Evolutionary conservation across 495 filamentous ascomycete species (phyloP), one percentile per base, ranked within the genome.

Genomic region (Penicillium waksmanii): DNA sequence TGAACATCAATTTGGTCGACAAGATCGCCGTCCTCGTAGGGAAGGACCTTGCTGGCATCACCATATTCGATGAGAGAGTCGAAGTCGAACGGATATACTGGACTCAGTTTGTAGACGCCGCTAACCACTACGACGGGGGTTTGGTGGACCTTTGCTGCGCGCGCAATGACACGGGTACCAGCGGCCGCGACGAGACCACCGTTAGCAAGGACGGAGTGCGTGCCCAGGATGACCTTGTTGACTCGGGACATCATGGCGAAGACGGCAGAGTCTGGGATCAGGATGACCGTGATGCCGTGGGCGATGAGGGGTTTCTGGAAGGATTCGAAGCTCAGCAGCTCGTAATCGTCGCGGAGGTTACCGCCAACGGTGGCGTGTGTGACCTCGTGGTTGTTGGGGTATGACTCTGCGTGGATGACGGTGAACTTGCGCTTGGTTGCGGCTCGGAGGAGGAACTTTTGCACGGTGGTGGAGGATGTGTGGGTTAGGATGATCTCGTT

Each of bases 161-260:
- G 85, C 18, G 92, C 91, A 67, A 96, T 91, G 44, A 87, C 83
- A 57, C 82, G 83, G 12, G 91, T 87, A 13, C 91, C 93, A 33
- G 89, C 86, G 15, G 92, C 86, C 12, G 91, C 91, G 15, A 96
- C 80, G 23, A 95, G 78, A 13, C 89, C 91, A 38, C 93, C 93
- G 66, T 94, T 93, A 36, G 91, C 90, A 38, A 93, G 86, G 40
- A 97, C 90, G 15, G 87, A 88, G 66, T 93, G 90, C 9, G 92
- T 91, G 21, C 88, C 86, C 23, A 97, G 80, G 34, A 97, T 90
- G 59, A 97, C 93, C 79, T 97, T 97, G 79, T 93, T 96, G 66
- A 96, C 90, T 53, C 87, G 85, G 0, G 93, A 89, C 89, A 97
- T 97, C 55, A 96, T 85, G 6, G 93, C 93, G 75, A 92, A 94